These are phyloP conservation scores for Suhomyces kilbournensis DNA, from an alignment of 805 yeast genomes.

Conservation along the genomic window DNA sequence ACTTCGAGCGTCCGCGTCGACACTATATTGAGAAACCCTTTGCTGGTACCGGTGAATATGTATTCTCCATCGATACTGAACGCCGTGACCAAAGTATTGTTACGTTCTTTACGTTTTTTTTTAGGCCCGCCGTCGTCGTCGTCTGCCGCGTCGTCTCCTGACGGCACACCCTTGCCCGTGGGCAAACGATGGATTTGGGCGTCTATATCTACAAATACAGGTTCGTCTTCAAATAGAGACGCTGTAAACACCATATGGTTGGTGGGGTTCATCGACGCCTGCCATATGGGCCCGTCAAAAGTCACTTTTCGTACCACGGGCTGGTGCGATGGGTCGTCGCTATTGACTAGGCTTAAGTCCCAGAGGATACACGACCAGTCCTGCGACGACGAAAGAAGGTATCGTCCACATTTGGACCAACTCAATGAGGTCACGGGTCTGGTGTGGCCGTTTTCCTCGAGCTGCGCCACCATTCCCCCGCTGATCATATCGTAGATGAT, in stretches of 20 bases:
- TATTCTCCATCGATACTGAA: constrained; percentile 54
- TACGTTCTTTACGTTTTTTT: constrained; percentile 22
- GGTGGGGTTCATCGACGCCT: constrained; percentile 53
- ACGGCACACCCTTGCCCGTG: not conserved
- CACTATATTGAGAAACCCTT: constrained; percentile 68
- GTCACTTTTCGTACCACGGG: constrained; percentile 42
- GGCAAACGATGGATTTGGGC: constrained; percentile 8
- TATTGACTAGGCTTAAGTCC: constrained; percentile 53
- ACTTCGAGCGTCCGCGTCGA: constrained; percentile 26
- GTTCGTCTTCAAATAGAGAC: constrained; percentile 61
- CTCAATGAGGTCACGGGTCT: constrained; percentile 67
- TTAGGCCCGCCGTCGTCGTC: constrained; percentile 2
- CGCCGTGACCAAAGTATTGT: constrained; percentile 46
- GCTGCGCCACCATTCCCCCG: constrained; percentile 47
- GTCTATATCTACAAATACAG: constrained; percentile 43
- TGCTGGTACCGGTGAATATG: constrained; percentile 72
- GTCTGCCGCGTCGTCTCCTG: constrained; percentile 4
- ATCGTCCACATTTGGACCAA: constrained; percentile 77
- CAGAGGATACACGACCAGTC: constrained; percentile 83
- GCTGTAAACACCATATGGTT: constrained; percentile 52
- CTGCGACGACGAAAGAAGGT: constrained; percentile 64
- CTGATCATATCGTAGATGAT: constrained; percentile 75
- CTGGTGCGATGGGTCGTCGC: constrained; percentile 8
- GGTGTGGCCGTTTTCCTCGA: constrained; percentile 56
- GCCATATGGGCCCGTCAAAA: constrained; percentile 76